Evolutionary conservation across 202 grass and related monocot genomes (phyloP).

Genomic region (Saccharum hybrid): DNA sequence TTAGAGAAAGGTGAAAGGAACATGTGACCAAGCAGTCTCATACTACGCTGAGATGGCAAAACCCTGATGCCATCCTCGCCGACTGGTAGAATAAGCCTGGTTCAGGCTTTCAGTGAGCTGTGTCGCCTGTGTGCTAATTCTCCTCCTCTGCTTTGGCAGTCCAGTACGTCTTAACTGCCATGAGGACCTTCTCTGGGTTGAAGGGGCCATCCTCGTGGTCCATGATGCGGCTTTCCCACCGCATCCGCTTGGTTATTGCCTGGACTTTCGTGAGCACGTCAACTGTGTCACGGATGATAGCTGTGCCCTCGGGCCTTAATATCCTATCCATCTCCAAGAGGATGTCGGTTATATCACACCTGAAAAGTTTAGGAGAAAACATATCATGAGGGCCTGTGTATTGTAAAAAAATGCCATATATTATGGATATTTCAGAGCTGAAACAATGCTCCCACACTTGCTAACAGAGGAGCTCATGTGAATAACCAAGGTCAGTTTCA

Average conservation of each 20-base stretch:
- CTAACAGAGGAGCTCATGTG: slow-evolving; percentile 14
- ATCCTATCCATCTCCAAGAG: slow-evolving; percentile 98
- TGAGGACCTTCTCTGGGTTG: slow-evolving; percentile 82
- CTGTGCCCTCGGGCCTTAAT: slow-evolving; percentile 83
- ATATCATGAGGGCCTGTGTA: background rate
- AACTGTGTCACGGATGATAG: slow-evolving; percentile 74
- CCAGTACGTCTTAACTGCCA: slow-evolving; percentile 83
- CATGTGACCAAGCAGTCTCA: background rate
- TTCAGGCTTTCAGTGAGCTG: slow-evolving; percentile 22
- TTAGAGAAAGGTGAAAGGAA: slow-evolving; percentile 32
- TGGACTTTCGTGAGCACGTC: slow-evolving; percentile 85
- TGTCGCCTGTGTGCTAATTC: slow-evolving; percentile 34
- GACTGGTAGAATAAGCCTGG: slow-evolving; percentile 8
- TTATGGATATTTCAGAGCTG: slow-evolving; percentile 2
- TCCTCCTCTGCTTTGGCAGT: slow-evolving; percentile 51
- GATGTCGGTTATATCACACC: slow-evolving; percentile 83
- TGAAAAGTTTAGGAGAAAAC: slow-evolving; percentile 33
- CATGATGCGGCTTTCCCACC: slow-evolving; percentile 84
- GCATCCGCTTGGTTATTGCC: slow-evolving; percentile 66
- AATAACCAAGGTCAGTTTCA: background rate
- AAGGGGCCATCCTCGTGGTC: slow-evolving; percentile 88
- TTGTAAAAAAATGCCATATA: background rate
- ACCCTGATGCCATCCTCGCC: slow-evolving; percentile 25
- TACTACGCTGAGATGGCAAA: slow-evolving; percentile 41
- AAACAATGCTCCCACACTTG: background rate